Evolutionary conservation across 2,329 filamentous ascomycete species (phyloP), one percentile per base, ranked within the genome.

Genomic region (Exophiala sp.): DNA sequence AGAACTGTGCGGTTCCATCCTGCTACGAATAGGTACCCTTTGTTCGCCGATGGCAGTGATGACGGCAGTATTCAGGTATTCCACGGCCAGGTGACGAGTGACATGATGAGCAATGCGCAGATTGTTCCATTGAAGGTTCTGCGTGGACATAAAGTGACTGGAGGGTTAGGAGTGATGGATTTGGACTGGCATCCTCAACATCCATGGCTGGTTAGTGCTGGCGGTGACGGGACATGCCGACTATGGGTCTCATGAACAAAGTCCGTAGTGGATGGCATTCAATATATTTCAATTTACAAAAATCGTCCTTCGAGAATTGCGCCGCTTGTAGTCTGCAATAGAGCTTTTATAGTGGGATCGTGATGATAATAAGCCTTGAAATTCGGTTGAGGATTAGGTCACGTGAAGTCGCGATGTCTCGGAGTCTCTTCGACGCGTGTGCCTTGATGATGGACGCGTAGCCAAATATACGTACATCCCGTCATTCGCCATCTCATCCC

Each of bases 71-170:
- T 97, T 58, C 93, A 98, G 68, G 86, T 98, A 46, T 97, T 97
- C 80, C 91, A 97, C 66, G 91, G 89, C 49, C 95, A 91, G 70
- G 91, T 97, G 22, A 89, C 94, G 23, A 88, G 83, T 54, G 93
- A 98, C 66, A 75, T 95, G 66, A 88, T 98, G 80, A 89, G 95
- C 73, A 95, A 95, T 64, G 90, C 93, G 5, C 94, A 85, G 11
- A 95, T 98, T 63, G 93, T 97, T 44, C 93, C 93, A 7, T 78
- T 98, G 56, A 98, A 97, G 77, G 88, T 95, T 63, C 77, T 98
- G 42, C 85, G 81, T 64, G 93, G 93, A 1, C 93, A 98, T 71
- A 86, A 85, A 69, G 82, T 97, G 2, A 52, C 47, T 3, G 85
- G 81, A 64, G 85, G 89, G 59, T 71, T 98, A 50, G 93, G 93